Percentiles rank a stretch among this genome's conserved stretches.
These are phyloP conservation scores for Tieghemostelium lacteum DNA, from an alignment of 78 protist genomes.

Conservation along the genomic window DNA sequence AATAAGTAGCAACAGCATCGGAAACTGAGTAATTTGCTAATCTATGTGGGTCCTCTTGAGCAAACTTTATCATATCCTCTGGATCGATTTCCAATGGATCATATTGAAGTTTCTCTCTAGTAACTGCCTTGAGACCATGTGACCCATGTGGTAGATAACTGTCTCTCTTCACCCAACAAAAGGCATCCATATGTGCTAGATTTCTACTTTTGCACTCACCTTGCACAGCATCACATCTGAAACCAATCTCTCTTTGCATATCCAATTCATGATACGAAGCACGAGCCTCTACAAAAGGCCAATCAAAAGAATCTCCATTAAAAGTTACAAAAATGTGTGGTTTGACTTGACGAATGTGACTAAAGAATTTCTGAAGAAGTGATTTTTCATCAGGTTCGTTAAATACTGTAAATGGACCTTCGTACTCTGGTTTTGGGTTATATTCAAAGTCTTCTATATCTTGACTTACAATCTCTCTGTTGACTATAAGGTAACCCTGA, in stretches of 20 bases:
- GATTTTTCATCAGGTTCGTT: slow-evolving; percentile 92
- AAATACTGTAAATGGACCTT: slow-evolving; percentile 93
- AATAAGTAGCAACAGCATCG: slow-evolving; percentile 99
- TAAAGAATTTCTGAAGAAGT: slow-evolving; percentile 81
- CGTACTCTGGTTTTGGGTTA: slow-evolving; percentile 96
- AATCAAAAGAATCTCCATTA: slow-evolving; percentile 99
- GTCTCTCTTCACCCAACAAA: slow-evolving; percentile 99
- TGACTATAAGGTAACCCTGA: slow-evolving; percentile 95
- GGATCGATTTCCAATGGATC: slow-evolving; percentile 99
- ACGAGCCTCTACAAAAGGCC: slow-evolving; percentile 98
- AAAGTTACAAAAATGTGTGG: slow-evolving; percentile 97
- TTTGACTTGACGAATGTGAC: slow-evolving; percentile 83
- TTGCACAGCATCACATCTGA: slow-evolving; percentile 69
- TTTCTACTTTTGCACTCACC: slow-evolving; percentile 78
- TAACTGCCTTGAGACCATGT: slow-evolving; percentile 97
- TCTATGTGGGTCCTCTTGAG: slow-evolving; percentile 82
- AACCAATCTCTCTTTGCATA: slow-evolving; percentile 84
- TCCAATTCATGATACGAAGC: slow-evolving; percentile 79
- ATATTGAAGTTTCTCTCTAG: slow-evolving; percentile 96
- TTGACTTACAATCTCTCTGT: slow-evolving; percentile 95
- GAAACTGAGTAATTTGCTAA: slow-evolving; percentile 99
- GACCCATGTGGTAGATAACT: slow-evolving; percentile 98
- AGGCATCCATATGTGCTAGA: slow-evolving; percentile 96
- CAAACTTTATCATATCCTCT: slow-evolving; percentile 97
- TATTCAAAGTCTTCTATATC: slow-evolving; percentile 97